A percentile compares a stretch with the other conserved stretches of the same genome.
Evolutionary conservation across 768 basidiomycete species (phyloP).

Genomic region (Pleurotus citrinopileatus): DNA sequence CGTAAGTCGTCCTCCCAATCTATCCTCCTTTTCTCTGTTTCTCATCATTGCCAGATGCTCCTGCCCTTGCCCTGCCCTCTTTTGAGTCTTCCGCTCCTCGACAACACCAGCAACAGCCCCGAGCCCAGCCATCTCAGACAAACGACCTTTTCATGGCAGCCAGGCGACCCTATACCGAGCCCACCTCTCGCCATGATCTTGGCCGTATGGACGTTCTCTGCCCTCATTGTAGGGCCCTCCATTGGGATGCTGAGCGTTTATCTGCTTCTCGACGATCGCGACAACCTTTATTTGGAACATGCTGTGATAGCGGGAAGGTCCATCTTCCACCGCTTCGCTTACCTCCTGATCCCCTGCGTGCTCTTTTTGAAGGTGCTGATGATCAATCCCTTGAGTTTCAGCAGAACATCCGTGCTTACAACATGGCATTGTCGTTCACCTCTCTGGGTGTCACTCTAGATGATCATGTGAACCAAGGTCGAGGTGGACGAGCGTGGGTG

Average conservation of each 20-base stretch:
- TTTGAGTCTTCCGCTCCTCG: background rate
- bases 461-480: constrained; percentile 15
- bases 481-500: constrained; percentile 24
- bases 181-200: constrained; percentile 14
- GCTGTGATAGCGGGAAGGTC: constrained; percentile 26
- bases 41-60: too few relatives aligned
- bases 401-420: constrained; percentile 31
- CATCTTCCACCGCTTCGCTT: constrained; percentile 13
- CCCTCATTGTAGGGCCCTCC: constrained; percentile 14
- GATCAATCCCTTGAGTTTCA: constrained; percentile 22
- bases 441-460: constrained; percentile 28
- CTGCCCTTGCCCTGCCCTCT: too few relatives aligned
- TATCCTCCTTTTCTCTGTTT: too few relatives aligned
- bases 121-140: background rate
- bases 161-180: constrained; percentile 13
- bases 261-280: background rate
- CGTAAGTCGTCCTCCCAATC: too few relatives aligned
- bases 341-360: constrained; percentile 11
- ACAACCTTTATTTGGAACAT: constrained; percentile 20
- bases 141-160: background rate
- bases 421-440: constrained; percentile 32
- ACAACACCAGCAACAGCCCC: background rate
- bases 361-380: constrained; percentile 9
- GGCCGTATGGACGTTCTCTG: constrained; percentile 17
- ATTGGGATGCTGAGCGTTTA: constrained; percentile 16